phyloP scores from a whole-genome alignment of 129 eudicot species.

The Smallanthus sonchifolius region DNA sequence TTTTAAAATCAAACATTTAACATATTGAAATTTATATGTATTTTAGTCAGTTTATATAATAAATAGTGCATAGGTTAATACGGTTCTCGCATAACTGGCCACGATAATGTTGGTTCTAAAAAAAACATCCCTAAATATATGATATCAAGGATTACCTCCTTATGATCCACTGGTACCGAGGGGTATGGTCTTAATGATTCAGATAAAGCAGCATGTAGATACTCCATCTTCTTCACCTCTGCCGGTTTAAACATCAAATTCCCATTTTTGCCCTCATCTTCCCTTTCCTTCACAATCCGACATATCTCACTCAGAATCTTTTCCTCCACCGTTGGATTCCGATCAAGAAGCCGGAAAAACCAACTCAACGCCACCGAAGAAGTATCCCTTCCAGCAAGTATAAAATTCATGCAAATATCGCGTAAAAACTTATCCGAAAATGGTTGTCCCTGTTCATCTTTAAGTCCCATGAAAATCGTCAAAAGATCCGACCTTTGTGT shows the following conservation, averaged over 20 bases:
- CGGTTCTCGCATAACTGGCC: too few species aligned
- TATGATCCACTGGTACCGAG: slow-evolving; percentile 96
- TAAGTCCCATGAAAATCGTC: slow-evolving; percentile 82
- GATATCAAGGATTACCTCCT: slow-evolving; percentile 61
- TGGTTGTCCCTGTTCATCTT: slow-evolving; percentile 61
- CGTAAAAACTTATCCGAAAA: slow-evolving; percentile 79
- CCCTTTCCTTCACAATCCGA: slow-evolving; percentile 45
- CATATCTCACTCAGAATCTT: slow-evolving; percentile 60
- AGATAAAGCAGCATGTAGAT: slow-evolving; percentile 87
- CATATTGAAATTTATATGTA: too few species aligned
- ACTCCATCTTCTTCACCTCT: slow-evolving; percentile 92
- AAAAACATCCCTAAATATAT: background rate
- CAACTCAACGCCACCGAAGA: slow-evolving; percentile 95
- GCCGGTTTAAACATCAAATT: slow-evolving; percentile 57
- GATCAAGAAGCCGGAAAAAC: slow-evolving; percentile 91
- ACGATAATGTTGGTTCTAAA: too few species aligned
- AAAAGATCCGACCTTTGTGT: slow-evolving; percentile 72
- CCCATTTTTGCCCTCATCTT: slow-evolving; percentile 19
- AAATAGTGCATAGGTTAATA: too few species aligned
- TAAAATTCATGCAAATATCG: slow-evolving; percentile 89
- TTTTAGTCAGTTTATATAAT: too few species aligned
- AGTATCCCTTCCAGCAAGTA: slow-evolving; percentile 95
- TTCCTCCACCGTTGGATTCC: slow-evolving; percentile 67
- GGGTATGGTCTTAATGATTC: slow-evolving; percentile 92
- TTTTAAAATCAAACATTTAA: too few species aligned